A percentile compares a stretch with the other conserved stretches of the same genome.
Evolutionary conservation across 306 rosid species (phyloP).

Genomic region (Cicer judaicum): DNA sequence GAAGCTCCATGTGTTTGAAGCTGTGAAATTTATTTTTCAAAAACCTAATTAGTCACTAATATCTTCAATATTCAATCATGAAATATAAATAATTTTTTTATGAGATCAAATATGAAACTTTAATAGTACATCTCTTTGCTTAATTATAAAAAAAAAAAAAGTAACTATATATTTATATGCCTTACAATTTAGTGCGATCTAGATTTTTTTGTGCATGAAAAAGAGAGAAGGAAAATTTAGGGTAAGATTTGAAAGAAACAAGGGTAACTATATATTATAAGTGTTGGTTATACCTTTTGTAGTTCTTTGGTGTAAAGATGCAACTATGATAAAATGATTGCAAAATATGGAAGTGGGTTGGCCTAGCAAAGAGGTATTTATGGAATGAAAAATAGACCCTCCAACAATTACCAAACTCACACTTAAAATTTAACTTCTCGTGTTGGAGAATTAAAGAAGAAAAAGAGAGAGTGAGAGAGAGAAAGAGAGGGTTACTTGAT

Average conservation of each 20-base stretch:
- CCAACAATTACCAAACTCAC: conserved; percentile 65
- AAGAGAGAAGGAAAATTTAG: background rate
- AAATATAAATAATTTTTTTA: background rate
- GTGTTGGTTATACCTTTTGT: conserved; percentile 35
- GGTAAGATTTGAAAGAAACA: conserved; percentile 30
- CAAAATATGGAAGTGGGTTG: conserved; percentile 57
- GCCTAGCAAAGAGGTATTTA: conserved; percentile 59
- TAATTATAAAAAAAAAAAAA: background rate
- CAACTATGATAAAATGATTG: conserved; percentile 45
- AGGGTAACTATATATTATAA: background rate
- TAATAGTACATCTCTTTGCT: background rate
- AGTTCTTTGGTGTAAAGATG: conserved; percentile 36
- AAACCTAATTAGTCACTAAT: background rate
- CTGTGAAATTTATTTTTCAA: conserved; percentile 23
- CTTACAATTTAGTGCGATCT: conserved; percentile 29
- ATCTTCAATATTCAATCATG: background rate
- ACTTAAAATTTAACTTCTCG: conserved; percentile 37
- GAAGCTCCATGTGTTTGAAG: conserved; percentile 61
- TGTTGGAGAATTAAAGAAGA: conserved; percentile 43
- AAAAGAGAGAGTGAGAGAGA: conserved; percentile 11
- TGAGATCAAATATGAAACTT: background rate
- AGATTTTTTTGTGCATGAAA: conserved; percentile 40
- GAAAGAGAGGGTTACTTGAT: conserved; percentile 37
- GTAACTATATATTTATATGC: background rate
- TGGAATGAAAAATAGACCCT: conserved; percentile 62